Base-by-base conservation (phyloP, 2,329 filamentous ascomycete genomes). In the Fusarium veterinarium region DNA sequence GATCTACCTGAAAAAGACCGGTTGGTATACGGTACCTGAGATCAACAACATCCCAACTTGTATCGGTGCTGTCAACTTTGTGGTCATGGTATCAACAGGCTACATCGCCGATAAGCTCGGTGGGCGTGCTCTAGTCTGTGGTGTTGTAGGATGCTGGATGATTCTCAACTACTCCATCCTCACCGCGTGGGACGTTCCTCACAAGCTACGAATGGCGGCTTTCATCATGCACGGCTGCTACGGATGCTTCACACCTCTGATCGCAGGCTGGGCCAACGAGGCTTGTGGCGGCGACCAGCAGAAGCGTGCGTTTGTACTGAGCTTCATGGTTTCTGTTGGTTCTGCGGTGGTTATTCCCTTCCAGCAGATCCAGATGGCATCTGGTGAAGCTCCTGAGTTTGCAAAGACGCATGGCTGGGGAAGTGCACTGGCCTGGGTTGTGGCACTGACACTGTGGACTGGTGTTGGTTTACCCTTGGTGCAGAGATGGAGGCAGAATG, bases 41-140 rank as follows among this genome's bases (percentile, higher is more conserved):
- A 81, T 84, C 77, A 85, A 86, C 77, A 84, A 83, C 70, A 85
- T 85, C 38, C 83, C 84, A 4, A 86, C 84, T 0, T 76, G 79
- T 30, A 80, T 85, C 35, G 81, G 81, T 38, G 84, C 84, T 14
- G 77, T 85, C 72, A 84, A 84, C 70, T 82, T 85, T 59, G 70
- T 84, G 48, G 79, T 83, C 64, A 84, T 84, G 81, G 53, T 81
- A 17, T 75, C 79, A 5, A 81, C 81, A 5, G 81, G 81, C 5
- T 80, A 74, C 35, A 58, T 80, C 11, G 78, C 81, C 28, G 81
- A 83, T 70, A 78, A 82, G 67, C 76, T 83, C 20, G 76, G 81
- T 14, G 72, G 78, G 7, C 81, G 83, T 16, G 77, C 79, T 1
- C 80, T 82, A 6, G 81, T 82, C 9, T 83, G 80, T 57, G 67